phyloP scores from a whole-genome alignment of 169 alveolate genomes.

The Hammondia hammondi region DNA sequence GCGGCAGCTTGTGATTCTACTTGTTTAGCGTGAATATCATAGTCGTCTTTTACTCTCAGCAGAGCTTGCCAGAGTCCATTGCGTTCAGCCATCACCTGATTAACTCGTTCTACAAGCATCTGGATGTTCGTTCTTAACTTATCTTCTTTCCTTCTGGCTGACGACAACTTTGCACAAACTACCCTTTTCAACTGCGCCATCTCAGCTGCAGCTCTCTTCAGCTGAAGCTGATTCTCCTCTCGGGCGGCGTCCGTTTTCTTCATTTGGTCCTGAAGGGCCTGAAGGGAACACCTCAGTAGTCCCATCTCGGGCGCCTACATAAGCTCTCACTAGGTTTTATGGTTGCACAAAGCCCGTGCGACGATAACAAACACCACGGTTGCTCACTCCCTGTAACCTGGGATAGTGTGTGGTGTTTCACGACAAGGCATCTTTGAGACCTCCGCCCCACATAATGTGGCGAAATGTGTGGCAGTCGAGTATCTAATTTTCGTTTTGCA shows the following conservation, averaged over 20 bases:
- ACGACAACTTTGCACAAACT: neutral
- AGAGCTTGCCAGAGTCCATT: conserved; percentile 35
- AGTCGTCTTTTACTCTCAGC: conserved; percentile 36
- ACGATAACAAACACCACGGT: no score
- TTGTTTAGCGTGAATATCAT: neutral
- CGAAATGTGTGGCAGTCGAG: no score
- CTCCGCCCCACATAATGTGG: no score
- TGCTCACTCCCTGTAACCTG: no score
- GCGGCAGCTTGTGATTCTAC: conserved; percentile 13
- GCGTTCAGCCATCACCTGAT: conserved; percentile 19
- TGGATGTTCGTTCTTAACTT: neutral
- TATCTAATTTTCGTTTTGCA: no score
- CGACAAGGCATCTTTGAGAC: no score
- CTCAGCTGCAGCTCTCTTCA: neutral
- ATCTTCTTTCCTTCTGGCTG: neutral
- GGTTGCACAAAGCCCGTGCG: no score
- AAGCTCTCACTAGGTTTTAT: no score
- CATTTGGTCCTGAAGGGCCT: neutral
- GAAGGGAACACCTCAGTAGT: neutral
- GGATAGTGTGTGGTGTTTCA: no score
- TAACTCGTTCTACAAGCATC: neutral
- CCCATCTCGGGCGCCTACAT: no score
- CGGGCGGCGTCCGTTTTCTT: neutral
- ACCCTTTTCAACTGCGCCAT: neutral
- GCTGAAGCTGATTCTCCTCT: neutral